phyloP scores from a whole-genome alignment of 1,284 basidiomycete species.

The Psilocybe mexicana region DNA sequence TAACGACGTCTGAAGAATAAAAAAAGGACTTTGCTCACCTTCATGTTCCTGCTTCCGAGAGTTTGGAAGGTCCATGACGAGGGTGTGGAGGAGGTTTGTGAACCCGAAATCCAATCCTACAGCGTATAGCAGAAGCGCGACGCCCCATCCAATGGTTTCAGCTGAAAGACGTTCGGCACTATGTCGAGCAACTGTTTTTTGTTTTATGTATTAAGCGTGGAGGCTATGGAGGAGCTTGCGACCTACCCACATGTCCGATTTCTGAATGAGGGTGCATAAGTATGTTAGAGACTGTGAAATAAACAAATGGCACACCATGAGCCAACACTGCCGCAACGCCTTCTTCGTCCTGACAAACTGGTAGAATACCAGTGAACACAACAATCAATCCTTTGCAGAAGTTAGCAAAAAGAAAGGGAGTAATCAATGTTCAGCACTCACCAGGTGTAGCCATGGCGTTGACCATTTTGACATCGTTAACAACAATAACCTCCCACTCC shows the following conservation, averaged over 20 bases:
- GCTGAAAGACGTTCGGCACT: constrained; percentile 68
- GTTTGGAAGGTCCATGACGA: constrained; percentile 79
- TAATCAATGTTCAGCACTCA: constrained; percentile 23
- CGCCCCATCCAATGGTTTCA: constrained; percentile 51
- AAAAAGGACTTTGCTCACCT: constrained; percentile 41
- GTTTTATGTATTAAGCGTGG: background rate
- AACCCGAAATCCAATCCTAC: constrained; percentile 61
- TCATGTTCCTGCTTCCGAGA: constrained; percentile 82
- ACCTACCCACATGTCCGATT: constrained; percentile 79
- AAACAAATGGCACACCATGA: no score
- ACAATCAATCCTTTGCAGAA: constrained; percentile 52
- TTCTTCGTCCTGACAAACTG: constrained; percentile 75
- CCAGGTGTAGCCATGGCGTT: constrained; percentile 85
- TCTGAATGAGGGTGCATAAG: constrained; percentile 47
- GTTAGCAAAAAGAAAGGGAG: background rate
- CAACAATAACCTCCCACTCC: constrained; percentile 81
- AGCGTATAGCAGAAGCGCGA: constrained; percentile 51
- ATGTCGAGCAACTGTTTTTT: constrained; percentile 68
- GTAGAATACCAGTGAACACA: constrained; percentile 90
- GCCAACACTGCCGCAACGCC: constrained; percentile 87
- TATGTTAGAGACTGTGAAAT: no score
- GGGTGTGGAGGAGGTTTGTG: constrained; percentile 45
- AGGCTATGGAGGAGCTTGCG: background rate
- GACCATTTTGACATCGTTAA: constrained; percentile 70
- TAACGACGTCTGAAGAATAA: background rate